Evolutionary conservation across 495 filamentous ascomycete genomes (phyloP).

Genomic region (Rhypophila decipiens): DNA sequence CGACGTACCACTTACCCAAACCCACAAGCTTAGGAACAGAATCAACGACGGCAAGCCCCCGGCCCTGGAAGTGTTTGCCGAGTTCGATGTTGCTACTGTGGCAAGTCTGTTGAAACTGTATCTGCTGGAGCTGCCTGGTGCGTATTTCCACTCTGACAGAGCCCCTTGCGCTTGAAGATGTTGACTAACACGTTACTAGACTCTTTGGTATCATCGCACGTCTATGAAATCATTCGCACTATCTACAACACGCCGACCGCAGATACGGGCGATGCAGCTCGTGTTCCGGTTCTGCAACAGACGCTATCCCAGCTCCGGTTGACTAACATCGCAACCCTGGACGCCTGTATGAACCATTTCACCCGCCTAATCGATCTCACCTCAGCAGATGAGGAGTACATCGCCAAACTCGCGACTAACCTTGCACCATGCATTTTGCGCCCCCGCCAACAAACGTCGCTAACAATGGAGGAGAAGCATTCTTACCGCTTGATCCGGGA

Average conservation of each 20-base stretch:
- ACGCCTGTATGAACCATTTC: constrained; percentile 97
- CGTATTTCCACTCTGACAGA: constrained; percentile 22
- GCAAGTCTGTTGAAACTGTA: constrained; percentile 93
- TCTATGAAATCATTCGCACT: constrained; percentile 97
- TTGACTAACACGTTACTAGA: constrained; percentile 46
- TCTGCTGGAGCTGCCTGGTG: constrained; percentile 90
- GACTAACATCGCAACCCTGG: constrained; percentile 96
- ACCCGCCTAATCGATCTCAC: constrained; percentile 95
- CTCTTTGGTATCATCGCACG: constrained; percentile 93
- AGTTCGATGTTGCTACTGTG: constrained; percentile 88
- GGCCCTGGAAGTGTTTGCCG: constrained; percentile 65
- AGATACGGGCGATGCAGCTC: constrained; percentile 58
- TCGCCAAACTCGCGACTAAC: constrained; percentile 66
- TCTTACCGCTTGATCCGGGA: constrained; percentile 88
- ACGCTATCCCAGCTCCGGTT: constrained; percentile 91
- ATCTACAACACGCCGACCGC: constrained; percentile 84
- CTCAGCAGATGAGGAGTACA: constrained; percentile 84
- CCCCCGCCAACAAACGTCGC: constrained; percentile 73
- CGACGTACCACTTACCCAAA: constrained; percentile 79
- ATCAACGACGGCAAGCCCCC: constrained; percentile 88
- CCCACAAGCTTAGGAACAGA: constrained; percentile 72
- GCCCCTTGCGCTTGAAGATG: neutral
- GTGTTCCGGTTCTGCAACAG: constrained; percentile 89
- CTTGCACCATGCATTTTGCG: constrained; percentile 85
- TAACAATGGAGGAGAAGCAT: constrained; percentile 94